These are phyloP conservation scores for Neonectria punicea DNA, from an alignment of 2,329 filamentous ascomycete species.

Conservation along the genomic window DNA sequence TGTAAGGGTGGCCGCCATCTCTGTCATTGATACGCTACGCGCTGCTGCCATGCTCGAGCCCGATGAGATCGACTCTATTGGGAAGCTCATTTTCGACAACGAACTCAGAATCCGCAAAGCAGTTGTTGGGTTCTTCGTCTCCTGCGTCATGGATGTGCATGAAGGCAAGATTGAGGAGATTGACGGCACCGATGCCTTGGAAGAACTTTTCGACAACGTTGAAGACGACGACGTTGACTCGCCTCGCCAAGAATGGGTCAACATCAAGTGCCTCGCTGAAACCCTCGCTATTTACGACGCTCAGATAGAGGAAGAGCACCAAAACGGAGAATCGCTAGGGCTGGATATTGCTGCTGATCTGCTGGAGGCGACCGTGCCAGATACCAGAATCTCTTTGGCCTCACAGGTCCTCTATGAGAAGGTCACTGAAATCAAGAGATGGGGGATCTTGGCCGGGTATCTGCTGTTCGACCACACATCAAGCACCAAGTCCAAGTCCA, in stretches of 20 bases:
- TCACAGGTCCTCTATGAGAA: slow-evolving; percentile 87
- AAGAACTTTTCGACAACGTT: slow-evolving; percentile 75
- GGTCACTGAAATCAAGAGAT: slow-evolving; percentile 82
- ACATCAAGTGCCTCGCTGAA: slow-evolving; percentile 89
- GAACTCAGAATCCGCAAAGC: slow-evolving; percentile 88
- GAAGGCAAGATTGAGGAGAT: slow-evolving; percentile 84
- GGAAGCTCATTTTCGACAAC: slow-evolving; percentile 87
- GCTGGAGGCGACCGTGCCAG: slow-evolving; percentile 72
- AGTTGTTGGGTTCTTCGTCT: slow-evolving; percentile 89
- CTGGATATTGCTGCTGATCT: slow-evolving; percentile 64
- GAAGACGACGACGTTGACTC: slow-evolving; percentile 82
- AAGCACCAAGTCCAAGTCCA: slow-evolving; percentile 62
- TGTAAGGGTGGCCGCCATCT: slow-evolving; percentile 83
- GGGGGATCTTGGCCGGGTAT: slow-evolving; percentile 90
- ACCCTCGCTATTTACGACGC: slow-evolving; percentile 84
- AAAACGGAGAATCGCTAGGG: slow-evolving; percentile 55
- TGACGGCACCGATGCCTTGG: slow-evolving; percentile 79
- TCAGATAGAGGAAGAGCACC: slow-evolving; percentile 69
- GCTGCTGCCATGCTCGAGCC: slow-evolving; percentile 89
- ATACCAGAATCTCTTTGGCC: slow-evolving; percentile 87
- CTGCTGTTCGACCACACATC: slow-evolving; percentile 90
- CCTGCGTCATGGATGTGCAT: slow-evolving; percentile 85
- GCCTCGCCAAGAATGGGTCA: slow-evolving; percentile 86
- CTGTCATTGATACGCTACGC: slow-evolving; percentile 83
- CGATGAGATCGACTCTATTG: slow-evolving; percentile 88